A percentile compares a stretch with the other conserved stretches of the same genome.
Evolutionary conservation across 2,329 filamentous ascomycete species (phyloP).

Genomic region (Clonostachys rosea): DNA sequence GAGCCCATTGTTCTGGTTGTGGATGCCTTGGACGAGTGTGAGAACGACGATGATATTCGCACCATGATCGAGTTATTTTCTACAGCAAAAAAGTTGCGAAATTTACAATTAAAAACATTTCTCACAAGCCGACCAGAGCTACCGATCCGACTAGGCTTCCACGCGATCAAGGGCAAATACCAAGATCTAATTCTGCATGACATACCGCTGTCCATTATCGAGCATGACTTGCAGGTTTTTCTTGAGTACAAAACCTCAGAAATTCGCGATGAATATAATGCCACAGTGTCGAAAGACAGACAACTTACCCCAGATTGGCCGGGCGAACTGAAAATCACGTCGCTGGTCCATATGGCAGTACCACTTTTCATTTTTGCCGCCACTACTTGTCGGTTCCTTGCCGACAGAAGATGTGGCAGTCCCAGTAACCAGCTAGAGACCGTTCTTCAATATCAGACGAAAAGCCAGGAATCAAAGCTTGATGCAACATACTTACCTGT

Average conservation of each 20-base stretch:
- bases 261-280: conserved; percentile 17
- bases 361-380: conserved; percentile 24
- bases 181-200: conserved; percentile 26
- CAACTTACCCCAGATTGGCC: conserved; percentile 6
- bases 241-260: conserved; percentile 16
- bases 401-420: conserved; percentile 1
- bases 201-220: conserved; percentile 15
- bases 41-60: neutral
- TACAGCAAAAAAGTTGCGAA: neutral
- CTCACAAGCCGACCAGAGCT: conserved; percentile 32
- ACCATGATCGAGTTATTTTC: conserved; percentile 2
- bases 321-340: neutral
- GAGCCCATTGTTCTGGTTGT: neutral
- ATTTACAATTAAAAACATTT: conserved; percentile 19
- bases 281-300: neutral
- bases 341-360: conserved; percentile 14
- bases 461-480: conserved; percentile 1
- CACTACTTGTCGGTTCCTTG: conserved; percentile 12
- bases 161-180: conserved; percentile 16
- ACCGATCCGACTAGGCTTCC: conserved; percentile 25
- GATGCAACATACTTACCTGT: conserved; percentile 9
- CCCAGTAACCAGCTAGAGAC: conserved; percentile 10
- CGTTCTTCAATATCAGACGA: conserved; percentile 8
- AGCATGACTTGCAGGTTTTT: conserved; percentile 25
- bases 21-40: conserved; percentile 1